These are phyloP conservation scores for Cryptococcus wingfieldii DNA, from an alignment of 1,284 basidiomycete species.

Conservation along the genomic window DNA sequence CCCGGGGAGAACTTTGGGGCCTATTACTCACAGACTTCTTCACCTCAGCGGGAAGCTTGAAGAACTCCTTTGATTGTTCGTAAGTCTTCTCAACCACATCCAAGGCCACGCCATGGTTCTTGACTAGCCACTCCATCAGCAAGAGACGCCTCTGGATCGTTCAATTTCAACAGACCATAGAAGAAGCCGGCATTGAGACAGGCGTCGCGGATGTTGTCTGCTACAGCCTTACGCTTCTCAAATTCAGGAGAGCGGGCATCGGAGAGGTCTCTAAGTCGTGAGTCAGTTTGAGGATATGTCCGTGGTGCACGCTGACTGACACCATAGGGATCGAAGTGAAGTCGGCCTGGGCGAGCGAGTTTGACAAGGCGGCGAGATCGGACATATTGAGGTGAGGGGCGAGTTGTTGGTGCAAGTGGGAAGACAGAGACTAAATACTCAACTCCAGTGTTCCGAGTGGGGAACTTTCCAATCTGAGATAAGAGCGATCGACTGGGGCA, in stretches of 20 bases:
- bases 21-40: constrained; percentile 58
- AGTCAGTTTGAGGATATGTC: neutral
- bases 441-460: no score
- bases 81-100: constrained; percentile 53
- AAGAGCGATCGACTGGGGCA: no score
- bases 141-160: neutral
- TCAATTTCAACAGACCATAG: constrained; percentile 56
- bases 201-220: constrained; percentile 60
- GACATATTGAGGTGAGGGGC: neutral
- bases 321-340: constrained; percentile 2
- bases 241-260: constrained; percentile 52
- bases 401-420: neutral
- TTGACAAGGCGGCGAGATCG: constrained; percentile 1
- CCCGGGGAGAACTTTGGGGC: constrained; percentile 21
- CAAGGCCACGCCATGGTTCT: constrained; percentile 65
- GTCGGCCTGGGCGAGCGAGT: neutral
- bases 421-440: no score
- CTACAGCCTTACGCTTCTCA: constrained; percentile 53
- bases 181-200: constrained; percentile 75
- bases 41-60: constrained; percentile 56
- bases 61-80: constrained; percentile 59
- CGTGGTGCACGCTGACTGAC: neutral
- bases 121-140: constrained; percentile 51
- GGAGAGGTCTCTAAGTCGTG: constrained; percentile 51
- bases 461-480: no score